These are phyloP conservation scores for Fusarium buxicola DNA, from an alignment of 2,329 filamentous ascomycete genomes.

Conservation along the genomic window DNA sequence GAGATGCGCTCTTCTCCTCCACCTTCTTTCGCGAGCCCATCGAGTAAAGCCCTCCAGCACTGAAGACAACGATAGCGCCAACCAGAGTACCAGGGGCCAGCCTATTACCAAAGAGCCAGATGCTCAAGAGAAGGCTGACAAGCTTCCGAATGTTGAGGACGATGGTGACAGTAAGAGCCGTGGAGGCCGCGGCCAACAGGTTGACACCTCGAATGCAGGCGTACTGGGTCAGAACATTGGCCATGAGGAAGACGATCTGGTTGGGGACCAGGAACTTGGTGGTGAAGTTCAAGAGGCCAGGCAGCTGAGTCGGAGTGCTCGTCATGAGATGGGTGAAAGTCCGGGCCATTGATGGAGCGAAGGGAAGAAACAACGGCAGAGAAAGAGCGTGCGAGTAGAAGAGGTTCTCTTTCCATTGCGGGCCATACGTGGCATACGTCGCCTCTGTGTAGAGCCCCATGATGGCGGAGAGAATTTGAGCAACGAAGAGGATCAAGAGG, in stretches of 20 bases:
- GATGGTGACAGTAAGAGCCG: conserved; percentile 94
- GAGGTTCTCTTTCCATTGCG: conserved; percentile 93
- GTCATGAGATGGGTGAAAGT: conserved; percentile 73
- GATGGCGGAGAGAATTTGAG: conserved; percentile 89
- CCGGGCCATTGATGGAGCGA: conserved; percentile 71
- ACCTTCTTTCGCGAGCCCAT: conserved; percentile 66
- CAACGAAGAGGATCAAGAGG: conserved; percentile 84
- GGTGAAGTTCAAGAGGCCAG: conserved; percentile 34
- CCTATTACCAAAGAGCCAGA: conserved; percentile 92
- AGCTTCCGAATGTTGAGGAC: conserved; percentile 96
- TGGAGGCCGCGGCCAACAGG: conserved; percentile 86
- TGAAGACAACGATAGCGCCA: conserved; percentile 88
- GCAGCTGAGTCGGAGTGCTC: conserved; percentile 67
- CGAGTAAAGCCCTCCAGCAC: conserved; percentile 90
- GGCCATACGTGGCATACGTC: conserved; percentile 86
- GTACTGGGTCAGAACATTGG: conserved; percentile 91
- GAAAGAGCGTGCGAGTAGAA: conserved; percentile 90
- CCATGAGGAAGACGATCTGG: conserved; percentile 75
- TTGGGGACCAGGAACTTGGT: conserved; percentile 62
- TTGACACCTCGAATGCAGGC: conserved; percentile 97
- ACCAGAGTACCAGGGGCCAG: conserved; percentile 80
- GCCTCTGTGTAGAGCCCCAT: conserved; percentile 97
- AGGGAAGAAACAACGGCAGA: conserved; percentile 80
- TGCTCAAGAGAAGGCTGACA: conserved; percentile 89
- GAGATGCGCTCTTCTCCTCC: conserved; percentile 17